Evolutionary conservation across 2,329 filamentous ascomycete species (phyloP), one percentile per base, ranked within the genome.

Genomic region (Colletotrichum acutatum): DNA sequence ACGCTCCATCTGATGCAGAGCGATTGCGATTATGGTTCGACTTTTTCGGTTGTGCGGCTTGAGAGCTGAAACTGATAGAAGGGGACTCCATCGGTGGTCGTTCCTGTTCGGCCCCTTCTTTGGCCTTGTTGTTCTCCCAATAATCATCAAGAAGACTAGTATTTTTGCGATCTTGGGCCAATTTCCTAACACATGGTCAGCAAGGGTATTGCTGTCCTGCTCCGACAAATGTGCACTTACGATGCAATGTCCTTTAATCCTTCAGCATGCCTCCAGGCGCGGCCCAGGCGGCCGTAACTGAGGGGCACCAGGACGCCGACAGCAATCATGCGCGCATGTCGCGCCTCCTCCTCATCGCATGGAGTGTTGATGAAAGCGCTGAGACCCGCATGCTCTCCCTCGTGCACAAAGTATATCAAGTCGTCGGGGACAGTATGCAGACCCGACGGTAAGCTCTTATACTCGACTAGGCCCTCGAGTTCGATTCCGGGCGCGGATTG

Each of bases 391-490:
- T 95, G 92, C 58, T 90, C 87, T 60, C 90, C 86, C 74, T 90
- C 92, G 79, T 98, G 95, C 56, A 97, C 92, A 82, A 98, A 99
- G 86, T 98, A 99, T 78, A 95, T 94, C 64, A 98, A 87, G 82
- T 99, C 97, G 76, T 95, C 91, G 37, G 92, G 87, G 24, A 98
- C 94, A 70, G 94, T 93, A 83, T 99, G 97, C 62, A 98, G 84
- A 28, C 97, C 97, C 0, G 96, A 98, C 2, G 97, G 97, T 59
- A 99, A 88, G 74, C 95, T 97, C 84, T 98, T 98, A 89, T 95
- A 99, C 84, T 99, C 97, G 78, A 98, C 95, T 28, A 93, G 91
- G 68, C 95, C 95, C 77, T 97, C 94, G 61, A 98, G 89, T 82
- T 90, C 87, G 84, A 96, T 88, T 61, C 90, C 91, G 16, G 91